Percentiles rank a stretch among this genome's conserved stretches.
Evolutionary conservation across 306 rosid species (phyloP).

Genomic region (Rosa lucieae): DNA sequence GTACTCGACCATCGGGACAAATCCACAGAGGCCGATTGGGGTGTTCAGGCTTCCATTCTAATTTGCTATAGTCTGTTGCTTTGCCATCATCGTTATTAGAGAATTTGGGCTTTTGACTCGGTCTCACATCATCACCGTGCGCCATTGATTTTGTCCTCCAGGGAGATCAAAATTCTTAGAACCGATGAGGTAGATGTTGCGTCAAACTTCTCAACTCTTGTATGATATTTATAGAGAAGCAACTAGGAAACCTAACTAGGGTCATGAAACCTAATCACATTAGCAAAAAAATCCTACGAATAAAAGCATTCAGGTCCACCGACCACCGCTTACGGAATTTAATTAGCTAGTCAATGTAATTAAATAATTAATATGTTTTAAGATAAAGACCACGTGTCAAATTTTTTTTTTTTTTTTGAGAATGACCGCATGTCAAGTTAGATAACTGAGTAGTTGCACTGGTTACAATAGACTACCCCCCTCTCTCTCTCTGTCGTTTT

Average conservation of each 20-base stretch:
- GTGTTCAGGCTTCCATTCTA: conserved; percentile 80
- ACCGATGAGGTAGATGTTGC: neutral
- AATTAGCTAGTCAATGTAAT: no score
- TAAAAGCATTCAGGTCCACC: no score
- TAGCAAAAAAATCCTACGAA: no score
- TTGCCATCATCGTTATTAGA: conserved; percentile 12
- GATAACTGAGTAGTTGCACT: no score
- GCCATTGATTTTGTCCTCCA: neutral
- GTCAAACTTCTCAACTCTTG: neutral
- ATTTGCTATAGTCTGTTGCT: conserved; percentile 69
- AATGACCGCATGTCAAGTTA: no score
- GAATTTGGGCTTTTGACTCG: neutral
- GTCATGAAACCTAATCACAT: neutral
- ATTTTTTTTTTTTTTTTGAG: no score
- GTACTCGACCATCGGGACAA: conserved; percentile 84
- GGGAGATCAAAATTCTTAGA: neutral
- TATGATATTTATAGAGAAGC: neutral
- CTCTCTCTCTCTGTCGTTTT: no score
- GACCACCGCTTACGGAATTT: no score
- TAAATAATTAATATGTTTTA: no score
- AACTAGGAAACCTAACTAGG: neutral
- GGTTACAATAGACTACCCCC: no score
- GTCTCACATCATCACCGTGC: neutral
- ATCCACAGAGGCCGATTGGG: conserved; percentile 85
- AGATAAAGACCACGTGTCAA: no score